Base-by-base conservation (phyloP, 441 rosid species). In the Gossypium lobatum region DNA sequence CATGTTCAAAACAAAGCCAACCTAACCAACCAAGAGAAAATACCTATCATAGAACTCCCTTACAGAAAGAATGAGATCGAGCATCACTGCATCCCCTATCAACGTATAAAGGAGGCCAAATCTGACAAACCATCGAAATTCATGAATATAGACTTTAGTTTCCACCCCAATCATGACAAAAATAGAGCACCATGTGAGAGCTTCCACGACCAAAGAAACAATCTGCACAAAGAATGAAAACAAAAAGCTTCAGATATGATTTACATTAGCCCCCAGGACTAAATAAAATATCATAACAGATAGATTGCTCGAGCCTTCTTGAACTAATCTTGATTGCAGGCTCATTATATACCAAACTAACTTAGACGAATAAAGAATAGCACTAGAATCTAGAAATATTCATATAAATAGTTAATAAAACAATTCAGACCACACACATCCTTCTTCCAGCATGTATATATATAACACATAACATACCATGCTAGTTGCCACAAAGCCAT, bases 81-180 rank as follows among this genome's bases (percentile, higher is more conserved):
- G 62, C 91, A 94, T 80, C 69, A 92, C 99, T 37, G 87, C 88
- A 82, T 92, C 93, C 67, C 93, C 99, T 61, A 96, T 85, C 80
- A 92, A 88, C 63, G 88, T 83, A 75, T 92, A 96, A 70, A 94
- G 62, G 71, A 92, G 82, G 55, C 90, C 98, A 63, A 91, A 94
- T 83, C 98, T 85, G 77, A 96, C 95, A 85, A 85, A 87, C 99
- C 98, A 96, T 70, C 99, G 96, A 66, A 92, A 80, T 64, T 96
- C 95, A 37, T 66, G 78, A 79, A 96, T 81, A 79, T 96, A 96
- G 61, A 91, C 85, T 80, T 89, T 92, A 39, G 93, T 91, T 83
- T 93, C 99, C 59, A 92, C 79, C 60, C 75, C 76, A 75, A 87
- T 88, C 98, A 94, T 82, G 73, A 90, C 81, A 72, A 96, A 79